phyloP scores from a whole-genome alignment of 2,329 filamentous ascomycete species.

The Diaporthe humulicola region DNA sequence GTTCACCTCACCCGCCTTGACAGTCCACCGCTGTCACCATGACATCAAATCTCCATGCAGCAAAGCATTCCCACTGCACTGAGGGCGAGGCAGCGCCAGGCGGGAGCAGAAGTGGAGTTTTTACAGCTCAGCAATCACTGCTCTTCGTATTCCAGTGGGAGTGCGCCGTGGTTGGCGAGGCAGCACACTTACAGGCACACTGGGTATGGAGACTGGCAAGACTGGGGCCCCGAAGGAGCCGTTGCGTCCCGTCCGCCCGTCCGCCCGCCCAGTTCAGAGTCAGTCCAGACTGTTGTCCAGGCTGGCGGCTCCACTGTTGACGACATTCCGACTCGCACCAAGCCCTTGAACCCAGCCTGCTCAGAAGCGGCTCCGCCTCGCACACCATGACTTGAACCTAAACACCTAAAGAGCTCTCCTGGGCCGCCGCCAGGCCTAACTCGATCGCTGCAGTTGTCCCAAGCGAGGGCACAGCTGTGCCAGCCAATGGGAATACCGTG shows the following conservation, averaged over 20 bases:
- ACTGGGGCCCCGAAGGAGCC: constrained; percentile 13
- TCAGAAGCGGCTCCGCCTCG: constrained; percentile 5
- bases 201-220: constrained; percentile 12
- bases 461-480: neutral
- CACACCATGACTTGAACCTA: constrained; percentile 9
- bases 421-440: neutral
- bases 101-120: neutral
- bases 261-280: constrained; percentile 3
- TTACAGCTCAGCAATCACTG: constrained; percentile 4
- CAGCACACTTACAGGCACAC: constrained; percentile 12
- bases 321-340: constrained; percentile 7
- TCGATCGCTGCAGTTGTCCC: neutral
- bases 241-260: constrained; percentile 14
- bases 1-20: constrained; percentile 23
- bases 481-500: neutral
- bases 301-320: constrained; percentile 7
- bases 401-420: constrained; percentile 15
- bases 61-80: neutral
- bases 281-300: neutral
- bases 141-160: constrained; percentile 2
- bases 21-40: constrained; percentile 17
- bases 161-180: constrained; percentile 5
- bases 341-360: neutral
- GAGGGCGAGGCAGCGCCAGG: neutral
- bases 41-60: constrained; percentile 5